Base-by-base conservation (phyloP, 78 protist genomes). In the Monocercomonoides exilis region DNA sequence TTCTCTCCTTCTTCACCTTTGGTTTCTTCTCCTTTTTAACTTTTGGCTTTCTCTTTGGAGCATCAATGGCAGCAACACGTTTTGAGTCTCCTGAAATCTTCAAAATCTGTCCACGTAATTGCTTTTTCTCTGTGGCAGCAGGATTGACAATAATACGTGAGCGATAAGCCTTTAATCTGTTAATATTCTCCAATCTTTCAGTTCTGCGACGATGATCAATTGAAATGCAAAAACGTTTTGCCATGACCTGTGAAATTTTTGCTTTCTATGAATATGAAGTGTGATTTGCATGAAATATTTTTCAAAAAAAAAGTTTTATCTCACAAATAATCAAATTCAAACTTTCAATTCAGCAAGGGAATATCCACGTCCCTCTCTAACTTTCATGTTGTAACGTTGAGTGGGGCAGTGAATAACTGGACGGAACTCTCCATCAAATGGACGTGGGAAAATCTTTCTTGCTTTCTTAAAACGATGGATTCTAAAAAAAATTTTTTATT, bases 331-430 rank as follows among this genome's bases (percentile, higher is more conserved):
- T 3, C 2, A 85, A 85, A 1, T 33, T 43, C 81, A 3, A 11
- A 80, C 95, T 94, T 95, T 93, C 64, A 98, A 88, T 96, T 98
- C 99, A 21, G 86, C 95, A 3, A 94, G 90, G 80, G 99, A 95
- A 96, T 97, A 98, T 46, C 99, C 99, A 44, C 98, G 97, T 84
- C 99, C 99, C 2, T 80, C 88, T 44, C 99, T 91, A 81, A 90
- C 41, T 90, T 92, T 90, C 84, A 87, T 84, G 98, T 96, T 96
- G 97, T 97, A 97, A 46, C 93, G 45, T 81, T 43, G 79, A 84
- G 99, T 95, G 86, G 77, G 96, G 91, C 95, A 81, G 89, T 87
- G 98, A 4, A 98, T 99, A 29, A 89, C 94, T 33, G 99, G 99
- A 87, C 98, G 96, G 43, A 98, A 92, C 35, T 85, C 11, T 41